phyloP scores from a whole-genome alignment of 345 rosid genomes.

The Salix koriyanagi region DNA sequence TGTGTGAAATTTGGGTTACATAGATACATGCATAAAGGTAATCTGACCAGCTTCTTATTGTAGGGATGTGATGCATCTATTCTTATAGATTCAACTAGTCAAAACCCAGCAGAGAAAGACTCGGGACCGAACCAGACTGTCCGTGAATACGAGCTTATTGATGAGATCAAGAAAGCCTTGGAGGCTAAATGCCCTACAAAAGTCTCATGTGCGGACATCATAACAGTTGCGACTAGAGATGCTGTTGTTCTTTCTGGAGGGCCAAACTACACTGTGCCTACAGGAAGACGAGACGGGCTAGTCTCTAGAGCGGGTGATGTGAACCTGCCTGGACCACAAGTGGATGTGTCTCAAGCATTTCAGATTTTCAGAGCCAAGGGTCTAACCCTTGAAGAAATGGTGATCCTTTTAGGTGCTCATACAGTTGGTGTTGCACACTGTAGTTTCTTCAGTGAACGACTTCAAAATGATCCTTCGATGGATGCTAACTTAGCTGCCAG shows the following conservation, averaged over 20 bases:
- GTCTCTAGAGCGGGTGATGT: conserved; percentile 41
- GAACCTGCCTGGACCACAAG: conserved; percentile 59
- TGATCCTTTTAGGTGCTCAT: conserved; percentile 70
- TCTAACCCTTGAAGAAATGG: conserved; percentile 50
- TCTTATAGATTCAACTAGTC: conserved; percentile 48
- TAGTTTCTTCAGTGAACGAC: conserved; percentile 49
- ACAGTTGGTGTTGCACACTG: conserved; percentile 72
- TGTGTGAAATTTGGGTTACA: too few relatives aligned
- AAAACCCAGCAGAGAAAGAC: conserved; percentile 47
- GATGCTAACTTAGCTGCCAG: conserved; percentile 36
- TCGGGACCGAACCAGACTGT: conserved; percentile 66
- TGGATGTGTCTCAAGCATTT: conserved; percentile 34
- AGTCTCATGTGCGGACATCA: conserved; percentile 71
- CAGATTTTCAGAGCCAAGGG: conserved; percentile 41
- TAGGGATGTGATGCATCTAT: conserved; percentile 85
- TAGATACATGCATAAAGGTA: too few relatives aligned
- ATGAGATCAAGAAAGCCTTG: conserved; percentile 48
- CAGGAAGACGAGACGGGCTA: conserved; percentile 62
- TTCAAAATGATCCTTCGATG: conserved; percentile 49
- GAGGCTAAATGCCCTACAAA: conserved; percentile 53
- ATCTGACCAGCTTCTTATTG: not conserved
- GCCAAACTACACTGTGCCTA: conserved; percentile 43
- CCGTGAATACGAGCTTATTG: conserved; percentile 57
- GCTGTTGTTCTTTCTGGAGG: conserved; percentile 54
- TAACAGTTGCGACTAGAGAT: conserved; percentile 61